A percentile compares a stretch with the other conserved stretches of the same genome.
Conservation (phyloP, 805 yeast species). For the Ogataea trehaloabstinens region DNA sequence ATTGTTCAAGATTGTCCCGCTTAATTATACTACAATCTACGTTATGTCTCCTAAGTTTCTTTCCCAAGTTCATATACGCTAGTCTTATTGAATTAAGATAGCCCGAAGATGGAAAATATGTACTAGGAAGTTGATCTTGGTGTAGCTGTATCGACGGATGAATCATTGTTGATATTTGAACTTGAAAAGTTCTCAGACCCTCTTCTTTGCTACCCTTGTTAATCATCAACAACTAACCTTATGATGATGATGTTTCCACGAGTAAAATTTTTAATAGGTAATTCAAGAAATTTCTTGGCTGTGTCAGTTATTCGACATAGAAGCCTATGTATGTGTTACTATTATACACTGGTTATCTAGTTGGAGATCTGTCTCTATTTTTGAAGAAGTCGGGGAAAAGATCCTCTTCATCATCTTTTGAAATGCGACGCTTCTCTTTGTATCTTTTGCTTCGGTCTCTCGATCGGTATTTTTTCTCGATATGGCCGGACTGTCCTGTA, state of each 20-base stretch:
- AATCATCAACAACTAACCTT: too few relatives aligned
- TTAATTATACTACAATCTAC: not conserved
- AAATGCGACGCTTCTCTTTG: slow-evolving; percentile 15
- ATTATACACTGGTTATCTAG: too few relatives aligned
- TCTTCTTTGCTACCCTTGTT: slow-evolving; percentile 1
- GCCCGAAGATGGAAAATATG: slow-evolving; percentile 79
- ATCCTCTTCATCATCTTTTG: slow-evolving; percentile 30
- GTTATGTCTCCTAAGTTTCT: slow-evolving; percentile 69
- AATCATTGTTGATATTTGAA: not conserved
- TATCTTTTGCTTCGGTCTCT: slow-evolving; percentile 7
- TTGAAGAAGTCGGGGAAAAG: slow-evolving; percentile 33
- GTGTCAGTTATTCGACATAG: too few relatives aligned
- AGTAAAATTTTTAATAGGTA: too few relatives aligned
- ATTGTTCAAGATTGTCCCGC: slow-evolving; percentile 5
- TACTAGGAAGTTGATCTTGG: slow-evolving; percentile 66
- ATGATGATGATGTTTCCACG: too few relatives aligned
- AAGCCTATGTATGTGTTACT: too few relatives aligned
- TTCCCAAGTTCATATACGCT: slow-evolving; percentile 75
- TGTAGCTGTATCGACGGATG: slow-evolving; percentile 50
- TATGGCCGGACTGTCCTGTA: slow-evolving; percentile 22
- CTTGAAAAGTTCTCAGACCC: not conserved
- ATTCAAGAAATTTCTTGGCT: too few relatives aligned
- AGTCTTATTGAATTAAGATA: slow-evolving; percentile 7
- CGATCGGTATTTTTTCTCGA: slow-evolving; percentile 1
- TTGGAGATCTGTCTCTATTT: slow-evolving; percentile 27